Percentiles rank a stretch among this genome's conserved stretches.
These are phyloP conservation scores for Forsythia viridissima DNA, from an alignment of 257 asterid genomes.

Conservation along the genomic window DNA sequence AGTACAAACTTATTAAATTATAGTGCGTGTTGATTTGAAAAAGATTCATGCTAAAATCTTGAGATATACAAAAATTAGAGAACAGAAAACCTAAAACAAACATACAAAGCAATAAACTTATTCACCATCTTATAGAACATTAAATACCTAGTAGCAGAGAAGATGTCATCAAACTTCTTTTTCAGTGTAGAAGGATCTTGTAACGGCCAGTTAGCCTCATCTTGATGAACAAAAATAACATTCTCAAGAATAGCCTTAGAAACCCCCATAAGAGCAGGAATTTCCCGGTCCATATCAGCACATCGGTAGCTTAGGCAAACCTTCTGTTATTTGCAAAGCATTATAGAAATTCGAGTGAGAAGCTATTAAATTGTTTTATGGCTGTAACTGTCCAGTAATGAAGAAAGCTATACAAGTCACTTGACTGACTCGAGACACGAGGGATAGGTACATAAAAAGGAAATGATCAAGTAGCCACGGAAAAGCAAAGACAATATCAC, in stretches of 20 bases:
- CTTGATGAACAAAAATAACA: constrained; percentile 98
- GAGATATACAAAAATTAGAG: not conserved
- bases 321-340: constrained; percentile 66
- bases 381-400: constrained; percentile 2
- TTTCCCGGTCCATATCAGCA: constrained; percentile 99
- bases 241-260: constrained; percentile 96
- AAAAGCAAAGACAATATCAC: not conserved
- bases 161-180: constrained; percentile 95
- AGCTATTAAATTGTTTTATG: constrained; percentile 13
- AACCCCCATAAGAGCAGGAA: constrained; percentile 99
- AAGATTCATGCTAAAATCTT: not conserved
- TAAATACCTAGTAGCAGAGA: constrained; percentile 91
- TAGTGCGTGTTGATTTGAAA: not conserved
- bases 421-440: not conserved
- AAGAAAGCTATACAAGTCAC: constrained; percentile 15
- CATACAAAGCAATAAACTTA: not conserved
- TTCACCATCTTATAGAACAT: constrained; percentile 17
- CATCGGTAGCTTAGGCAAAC: constrained; percentile 97
- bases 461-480: not conserved
- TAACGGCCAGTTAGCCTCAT: constrained; percentile 99
- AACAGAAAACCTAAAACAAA: constrained; percentile 17
- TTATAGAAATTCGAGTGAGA: constrained; percentile 25
- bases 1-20: not conserved
- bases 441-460: not conserved
- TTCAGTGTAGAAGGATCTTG: constrained; percentile 91